These are phyloP conservation scores for Hortaea sp. DNA, from an alignment of 2,329 filamentous ascomycete genomes.

Conservation along the genomic window DNA sequence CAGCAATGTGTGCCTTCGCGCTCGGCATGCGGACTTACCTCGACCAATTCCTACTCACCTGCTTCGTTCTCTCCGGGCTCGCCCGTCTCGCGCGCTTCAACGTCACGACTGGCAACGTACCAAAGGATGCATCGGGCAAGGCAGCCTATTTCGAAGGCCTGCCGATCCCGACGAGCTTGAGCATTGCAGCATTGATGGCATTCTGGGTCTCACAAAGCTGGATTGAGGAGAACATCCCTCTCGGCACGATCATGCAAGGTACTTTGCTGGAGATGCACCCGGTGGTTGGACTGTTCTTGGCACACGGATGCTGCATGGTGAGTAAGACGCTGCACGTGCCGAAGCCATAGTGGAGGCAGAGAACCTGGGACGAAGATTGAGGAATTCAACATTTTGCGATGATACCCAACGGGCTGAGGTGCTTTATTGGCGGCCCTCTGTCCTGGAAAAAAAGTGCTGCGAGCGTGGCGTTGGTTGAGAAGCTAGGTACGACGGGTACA, in stretches of 20 bases:
- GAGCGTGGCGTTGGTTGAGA: background rate
- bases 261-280: constrained; percentile 75
- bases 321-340: constrained; percentile 92
- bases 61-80: constrained; percentile 91
- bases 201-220: constrained; percentile 78
- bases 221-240: constrained; percentile 68
- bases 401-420: background rate
- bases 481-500: background rate
- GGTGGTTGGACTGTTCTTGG: constrained; percentile 64
- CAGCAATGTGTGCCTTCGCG: constrained; percentile 77
- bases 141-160: constrained; percentile 94
- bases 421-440: background rate
- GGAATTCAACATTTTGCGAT: too few relatives aligned
- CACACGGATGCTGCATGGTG: constrained; percentile 91
- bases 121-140: constrained; percentile 87
- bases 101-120: constrained; percentile 79
- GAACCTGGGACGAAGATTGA: background rate
- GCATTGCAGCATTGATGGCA: constrained; percentile 72
- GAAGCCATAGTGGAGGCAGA: constrained; percentile 47
- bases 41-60: constrained; percentile 72
- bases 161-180: constrained; percentile 83
- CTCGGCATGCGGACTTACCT: constrained; percentile 75
- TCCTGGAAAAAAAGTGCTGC: background rate
- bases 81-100: constrained; percentile 95
- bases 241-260: constrained; percentile 59